phyloP scores from a whole-genome alignment of 2,329 filamentous ascomycete genomes.

The Fusarium sp. region DNA sequence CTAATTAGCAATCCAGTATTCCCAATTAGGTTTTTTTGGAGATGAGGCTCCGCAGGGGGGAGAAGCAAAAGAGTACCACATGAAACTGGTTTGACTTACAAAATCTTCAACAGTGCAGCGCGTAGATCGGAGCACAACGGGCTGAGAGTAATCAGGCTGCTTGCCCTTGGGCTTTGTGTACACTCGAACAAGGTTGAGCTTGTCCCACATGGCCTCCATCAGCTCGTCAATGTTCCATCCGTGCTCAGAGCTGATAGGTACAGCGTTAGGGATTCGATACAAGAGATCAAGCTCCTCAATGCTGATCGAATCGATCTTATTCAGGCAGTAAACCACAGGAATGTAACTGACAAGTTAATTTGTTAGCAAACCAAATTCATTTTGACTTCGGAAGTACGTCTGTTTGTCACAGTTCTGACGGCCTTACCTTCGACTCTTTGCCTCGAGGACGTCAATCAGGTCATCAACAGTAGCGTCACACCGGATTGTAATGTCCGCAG shows the following conservation, averaged over 20 bases:
- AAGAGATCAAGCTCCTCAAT: constrained; percentile 97
- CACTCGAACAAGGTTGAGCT: constrained; percentile 87
- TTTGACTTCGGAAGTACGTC: background rate
- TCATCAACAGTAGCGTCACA: constrained; percentile 98
- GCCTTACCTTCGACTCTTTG: constrained; percentile 75
- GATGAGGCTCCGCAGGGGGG: constrained; percentile 17
- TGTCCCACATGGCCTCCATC: constrained; percentile 98
- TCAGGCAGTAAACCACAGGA: constrained; percentile 97
- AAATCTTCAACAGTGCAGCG: constrained; percentile 96
- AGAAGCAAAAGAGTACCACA: constrained; percentile 3
- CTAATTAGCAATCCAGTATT: constrained; percentile 47
- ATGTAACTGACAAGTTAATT: constrained; percentile 76
- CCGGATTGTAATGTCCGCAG: constrained; percentile 95
- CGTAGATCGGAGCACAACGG: constrained; percentile 86
- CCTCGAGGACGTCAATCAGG: constrained; percentile 94
- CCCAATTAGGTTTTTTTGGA: constrained; percentile 2
- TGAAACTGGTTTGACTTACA: constrained; percentile 66
- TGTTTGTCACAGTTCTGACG: constrained; percentile 6
- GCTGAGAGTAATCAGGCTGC: constrained; percentile 89
- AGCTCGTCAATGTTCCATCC: constrained; percentile 99
- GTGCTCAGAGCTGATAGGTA: constrained; percentile 96
- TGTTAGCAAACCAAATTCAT: constrained; percentile 23
- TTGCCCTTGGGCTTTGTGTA: constrained; percentile 99
- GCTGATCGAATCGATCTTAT: constrained; percentile 98
- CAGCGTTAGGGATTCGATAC: constrained; percentile 96